Conservation (phyloP, 2,329 filamentous ascomycete species). For the Diaporthe ampelina region DNA sequence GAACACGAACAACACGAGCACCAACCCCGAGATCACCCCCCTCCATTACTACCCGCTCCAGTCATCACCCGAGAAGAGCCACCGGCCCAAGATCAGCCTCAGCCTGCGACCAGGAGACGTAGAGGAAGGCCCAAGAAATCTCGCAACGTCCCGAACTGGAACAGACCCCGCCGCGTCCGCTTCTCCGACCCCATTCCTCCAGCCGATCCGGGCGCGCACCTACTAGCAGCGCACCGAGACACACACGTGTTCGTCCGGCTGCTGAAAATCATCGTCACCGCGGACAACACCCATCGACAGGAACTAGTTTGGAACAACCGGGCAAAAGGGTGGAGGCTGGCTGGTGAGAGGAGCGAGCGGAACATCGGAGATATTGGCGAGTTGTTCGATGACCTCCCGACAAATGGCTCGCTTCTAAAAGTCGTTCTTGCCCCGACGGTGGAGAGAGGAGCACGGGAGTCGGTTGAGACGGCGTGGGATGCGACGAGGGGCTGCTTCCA, state of each 20-base stretch:
- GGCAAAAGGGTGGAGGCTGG: neutral
- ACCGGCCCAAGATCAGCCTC: neutral
- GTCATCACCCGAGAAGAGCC: neutral
- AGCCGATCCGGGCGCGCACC: neutral
- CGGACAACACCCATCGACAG: neutral
- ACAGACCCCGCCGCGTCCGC: neutral
- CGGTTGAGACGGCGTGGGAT: neutral
- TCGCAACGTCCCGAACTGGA: slow-evolving; percentile 22
- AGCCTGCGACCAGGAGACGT: neutral
- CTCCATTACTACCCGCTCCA: too few relatives aligned
- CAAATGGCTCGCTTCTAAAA: neutral
- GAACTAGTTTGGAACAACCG: slow-evolving; percentile 8
- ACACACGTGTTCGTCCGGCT: slow-evolving; percentile 16
- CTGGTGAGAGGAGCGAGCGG: slow-evolving; percentile 1
- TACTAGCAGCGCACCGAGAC: neutral
- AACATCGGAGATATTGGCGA: neutral
- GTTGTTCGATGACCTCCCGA: neutral
- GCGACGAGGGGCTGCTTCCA: neutral
- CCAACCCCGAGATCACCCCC: too few relatives aligned
- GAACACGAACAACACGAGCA: neutral
- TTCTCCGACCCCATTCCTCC: slow-evolving; percentile 8
- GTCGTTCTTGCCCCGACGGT: neutral
- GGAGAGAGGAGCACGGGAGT: neutral
- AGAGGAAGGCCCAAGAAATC: neutral
- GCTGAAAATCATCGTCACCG: neutral